A percentile compares a stretch with the other conserved stretches of the same genome.
Conservation (phyloP, 164 flowering plant species). For the Aristolochia californica region DNA sequence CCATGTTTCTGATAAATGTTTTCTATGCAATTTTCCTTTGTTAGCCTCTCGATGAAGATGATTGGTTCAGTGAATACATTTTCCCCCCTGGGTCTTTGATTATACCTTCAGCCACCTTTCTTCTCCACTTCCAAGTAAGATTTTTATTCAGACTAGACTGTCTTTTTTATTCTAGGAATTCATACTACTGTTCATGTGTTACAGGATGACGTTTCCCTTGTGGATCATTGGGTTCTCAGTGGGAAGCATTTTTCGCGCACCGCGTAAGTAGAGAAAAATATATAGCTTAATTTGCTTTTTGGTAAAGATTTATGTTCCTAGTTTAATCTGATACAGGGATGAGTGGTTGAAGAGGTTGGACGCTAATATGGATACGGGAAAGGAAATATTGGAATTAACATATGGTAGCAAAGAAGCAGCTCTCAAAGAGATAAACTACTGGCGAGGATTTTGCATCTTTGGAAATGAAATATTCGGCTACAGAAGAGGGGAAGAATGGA, state of each 20-base stretch:
- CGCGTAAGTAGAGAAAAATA: not conserved
- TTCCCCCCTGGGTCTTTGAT: slow-evolving; percentile 15
- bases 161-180: no score
- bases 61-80: slow-evolving; percentile 11
- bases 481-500: slow-evolving; percentile 16
- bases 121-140: slow-evolving; percentile 18
- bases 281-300: not conserved
- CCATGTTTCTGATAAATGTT: not conserved
- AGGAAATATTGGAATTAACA: slow-evolving; percentile 3
- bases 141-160: no score
- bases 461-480: slow-evolving; percentile 8
- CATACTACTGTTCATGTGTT: slow-evolving; percentile 8
- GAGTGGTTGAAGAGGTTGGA: slow-evolving; percentile 17
- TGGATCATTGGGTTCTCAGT: slow-evolving; percentile 16
- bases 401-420: slow-evolving; percentile 8
- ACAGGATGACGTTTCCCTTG: slow-evolving; percentile 16
- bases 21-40: not conserved
- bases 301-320: not conserved
- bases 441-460: slow-evolving; percentile 13
- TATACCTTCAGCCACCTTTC: slow-evolving; percentile 12
- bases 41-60: slow-evolving; percentile 11
- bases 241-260: slow-evolving; percentile 13
- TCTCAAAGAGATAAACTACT: slow-evolving; percentile 6
- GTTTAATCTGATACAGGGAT: slow-evolving; percentile 12
- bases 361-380: slow-evolving; percentile 5